Evolutionary conservation across 2,329 filamentous ascomycete genomes (phyloP), one percentile per base, ranked within the genome.

Genomic region (Colletotrichum acutatum): DNA sequence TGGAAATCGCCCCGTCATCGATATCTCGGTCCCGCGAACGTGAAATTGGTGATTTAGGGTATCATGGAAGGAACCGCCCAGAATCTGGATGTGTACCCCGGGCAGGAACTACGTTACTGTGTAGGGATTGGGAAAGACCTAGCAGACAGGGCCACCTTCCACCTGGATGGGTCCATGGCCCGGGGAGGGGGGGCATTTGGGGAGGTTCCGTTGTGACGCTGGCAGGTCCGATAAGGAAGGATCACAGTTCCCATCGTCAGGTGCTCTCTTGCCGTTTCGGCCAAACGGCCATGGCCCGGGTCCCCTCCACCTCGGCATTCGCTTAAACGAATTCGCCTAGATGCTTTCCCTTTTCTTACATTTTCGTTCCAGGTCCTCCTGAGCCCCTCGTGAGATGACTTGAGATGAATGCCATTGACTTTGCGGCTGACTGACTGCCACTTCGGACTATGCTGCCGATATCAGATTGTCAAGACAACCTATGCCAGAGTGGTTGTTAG

Each of bases 1-100:
- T n/a, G n/a, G n/a, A n/a, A 70, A 64, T 56, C 46, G 42, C 19
- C 56, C 46, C 66, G 60, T 65, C 66, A 72, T 70, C 46, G 70
- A 72, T 53, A 49, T 65, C 53, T 24, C 28, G 30, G 26, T 22
- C 53, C 24, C 24, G 66, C 32, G 30, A 56, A 19, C 42, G 19
- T n/a, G 19, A 49, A 49, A n/a, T 49, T 49, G 42, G 42, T 49
- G 42, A 49, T 66, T 66, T 34, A 53, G 53, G 19, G 16, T 11
- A 22, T 49, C 42, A 49, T 49, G 42, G 42, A 22, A 49, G 42
- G 42, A 49, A 49, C 42, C 42, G 42, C 42, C 42, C 19, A 49
- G 19, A 49, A 49, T 49, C 42, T 22, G 19, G 42, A 49, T 49
- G 19, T 49, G 42, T n/a, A 19, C 19, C 19, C 53, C 53, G 30